A percentile compares a stretch with the other conserved stretches of the same genome.
Evolutionary conservation across 164 flowering plant genomes (phyloP).

Genomic region (Protea cynaroides): DNA sequence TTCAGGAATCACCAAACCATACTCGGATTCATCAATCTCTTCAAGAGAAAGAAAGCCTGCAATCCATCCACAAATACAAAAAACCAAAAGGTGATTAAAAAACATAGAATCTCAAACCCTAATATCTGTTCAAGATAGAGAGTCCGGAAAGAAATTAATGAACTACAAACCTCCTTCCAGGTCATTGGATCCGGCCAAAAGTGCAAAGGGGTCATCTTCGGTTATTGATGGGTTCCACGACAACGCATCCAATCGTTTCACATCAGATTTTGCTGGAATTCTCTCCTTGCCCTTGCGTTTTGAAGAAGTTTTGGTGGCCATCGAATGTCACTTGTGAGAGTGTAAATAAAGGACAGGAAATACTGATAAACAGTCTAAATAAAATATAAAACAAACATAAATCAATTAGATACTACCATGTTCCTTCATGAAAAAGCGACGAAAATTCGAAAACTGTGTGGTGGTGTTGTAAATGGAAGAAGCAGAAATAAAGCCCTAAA

Average conservation of each 20-base stretch:
- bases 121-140: not conserved
- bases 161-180: slow-evolving; percentile 59
- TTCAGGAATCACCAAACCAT: slow-evolving; percentile 34
- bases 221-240: slow-evolving; percentile 56
- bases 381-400: no score
- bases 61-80: not conserved
- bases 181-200: slow-evolving; percentile 39
- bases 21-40: slow-evolving; percentile 78
- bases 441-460: no score
- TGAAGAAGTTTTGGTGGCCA: slow-evolving; percentile 15
- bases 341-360: no score
- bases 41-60: slow-evolving; percentile 82
- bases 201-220: slow-evolving; percentile 42
- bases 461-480: no score
- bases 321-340: not conserved
- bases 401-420: no score
- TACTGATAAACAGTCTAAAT: no score
- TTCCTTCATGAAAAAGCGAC: no score
- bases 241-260: slow-evolving; percentile 38
- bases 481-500: no score
- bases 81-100: not conserved
- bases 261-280: slow-evolving; percentile 14
- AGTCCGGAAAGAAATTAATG: not conserved
- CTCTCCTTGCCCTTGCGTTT: no score
- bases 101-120: not conserved